These are phyloP conservation scores for Pinus albicaulis DNA, from an alignment of 75 land plant genomes.

Conservation along the genomic window DNA sequence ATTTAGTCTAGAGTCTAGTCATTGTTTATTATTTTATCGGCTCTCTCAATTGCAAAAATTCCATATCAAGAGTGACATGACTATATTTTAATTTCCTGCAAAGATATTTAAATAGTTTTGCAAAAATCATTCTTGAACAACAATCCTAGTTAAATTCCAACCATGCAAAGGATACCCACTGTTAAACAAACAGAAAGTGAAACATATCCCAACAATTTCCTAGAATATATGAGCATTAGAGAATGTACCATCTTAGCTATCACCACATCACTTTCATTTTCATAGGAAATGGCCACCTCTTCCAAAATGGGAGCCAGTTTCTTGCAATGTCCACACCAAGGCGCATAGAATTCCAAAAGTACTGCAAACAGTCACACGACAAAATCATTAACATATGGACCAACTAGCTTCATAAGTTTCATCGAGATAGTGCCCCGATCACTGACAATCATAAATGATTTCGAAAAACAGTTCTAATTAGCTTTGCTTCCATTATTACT, in stretches of 20 bases:
- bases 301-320: conserved; percentile 76
- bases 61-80: neutral
- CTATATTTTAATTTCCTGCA: neutral
- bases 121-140: too few species aligned
- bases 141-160: too few species aligned
- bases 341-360: conserved; percentile 83
- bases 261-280: conserved; percentile 52
- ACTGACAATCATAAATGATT: too few species aligned
- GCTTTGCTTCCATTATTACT: neutral
- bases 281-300: conserved; percentile 65
- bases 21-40: too few species aligned
- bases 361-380: conserved; percentile 26
- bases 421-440: too few species aligned
- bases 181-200: neutral
- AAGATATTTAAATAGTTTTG: neutral
- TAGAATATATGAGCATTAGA: conserved; percentile 1
- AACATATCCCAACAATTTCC: neutral
- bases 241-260: conserved; percentile 78
- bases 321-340: conserved; percentile 96
- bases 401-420: too few species aligned
- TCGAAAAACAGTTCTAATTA: too few species aligned
- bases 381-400: too few species aligned
- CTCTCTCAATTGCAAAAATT: neutral
- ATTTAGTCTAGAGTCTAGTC: too few species aligned
- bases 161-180: too few species aligned